Percentiles rank a stretch among this genome's conserved stretches.
These are phyloP conservation scores for Fraxinus latifolia DNA, from an alignment of 305 asterid genomes.

Conservation along the genomic window DNA sequence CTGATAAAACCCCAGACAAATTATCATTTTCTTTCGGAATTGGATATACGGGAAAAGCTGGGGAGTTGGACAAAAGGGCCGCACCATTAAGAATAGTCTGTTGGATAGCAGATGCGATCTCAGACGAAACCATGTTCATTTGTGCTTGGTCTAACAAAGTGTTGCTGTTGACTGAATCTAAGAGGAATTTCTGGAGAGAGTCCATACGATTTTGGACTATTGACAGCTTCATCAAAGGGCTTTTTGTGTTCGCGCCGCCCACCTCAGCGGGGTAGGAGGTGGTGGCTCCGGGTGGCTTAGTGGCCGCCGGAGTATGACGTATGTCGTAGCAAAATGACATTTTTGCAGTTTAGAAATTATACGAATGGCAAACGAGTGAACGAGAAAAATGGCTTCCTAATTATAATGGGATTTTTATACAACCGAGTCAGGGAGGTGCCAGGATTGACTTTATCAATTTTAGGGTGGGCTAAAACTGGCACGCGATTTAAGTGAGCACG, in stretches of 20 bases:
- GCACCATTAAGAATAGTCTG: conserved; percentile 69
- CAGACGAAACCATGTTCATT: conserved; percentile 59
- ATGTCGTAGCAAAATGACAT: conserved; percentile 47
- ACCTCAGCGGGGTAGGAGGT: not conserved
- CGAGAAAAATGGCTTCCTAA: not conserved
- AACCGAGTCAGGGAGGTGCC: not conserved
- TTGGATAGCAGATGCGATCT: conserved; percentile 66
- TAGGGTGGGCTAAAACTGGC: not conserved
- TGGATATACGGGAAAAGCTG: conserved; percentile 17
- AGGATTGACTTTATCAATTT: not conserved
- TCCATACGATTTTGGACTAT: conserved; percentile 57
- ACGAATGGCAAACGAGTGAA: not conserved
- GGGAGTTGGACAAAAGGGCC: conserved; percentile 41
- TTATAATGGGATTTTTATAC: not conserved
- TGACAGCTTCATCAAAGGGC: conserved; percentile 55
- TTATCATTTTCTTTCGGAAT: not conserved
- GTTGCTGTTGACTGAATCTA: conserved; percentile 54
- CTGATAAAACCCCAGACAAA: not conserved
- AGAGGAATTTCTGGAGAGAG: conserved; percentile 52
- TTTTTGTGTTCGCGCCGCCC: conserved; percentile 28
- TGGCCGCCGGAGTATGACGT: conserved; percentile 47
- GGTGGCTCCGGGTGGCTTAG: conserved; percentile 40
- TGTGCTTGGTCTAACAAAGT: conserved; percentile 46
- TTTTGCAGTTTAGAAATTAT: not conserved
- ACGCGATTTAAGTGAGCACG: not conserved